phyloP scores from a whole-genome alignment of 169 alveolate species.

The Plasmodium malariae region DNA sequence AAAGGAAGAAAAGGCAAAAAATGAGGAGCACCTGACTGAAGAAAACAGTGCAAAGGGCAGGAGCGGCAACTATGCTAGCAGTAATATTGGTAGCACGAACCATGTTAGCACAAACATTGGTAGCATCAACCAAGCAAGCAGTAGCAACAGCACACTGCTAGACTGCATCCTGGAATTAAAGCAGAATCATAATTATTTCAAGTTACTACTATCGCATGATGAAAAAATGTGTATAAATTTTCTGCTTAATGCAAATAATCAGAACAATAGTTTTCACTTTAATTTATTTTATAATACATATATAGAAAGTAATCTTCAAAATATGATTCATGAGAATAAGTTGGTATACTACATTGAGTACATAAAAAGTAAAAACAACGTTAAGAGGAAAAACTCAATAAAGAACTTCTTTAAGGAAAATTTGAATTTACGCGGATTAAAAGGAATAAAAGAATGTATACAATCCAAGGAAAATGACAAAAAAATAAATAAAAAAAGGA shows the following conservation, averaged over 20 bases:
- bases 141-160: conserved; percentile 5
- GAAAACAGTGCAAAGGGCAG: too few species aligned
- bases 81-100: neutral
- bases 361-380: neutral
- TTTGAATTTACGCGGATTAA: neutral
- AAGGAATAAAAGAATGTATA: neutral
- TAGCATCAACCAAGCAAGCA: too few species aligned
- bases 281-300: conserved; percentile 35
- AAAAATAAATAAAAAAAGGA: neutral
- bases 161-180: conserved; percentile 29
- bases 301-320: conserved; percentile 18
- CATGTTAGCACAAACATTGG: neutral
- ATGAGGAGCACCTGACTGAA: too few species aligned
- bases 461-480: neutral
- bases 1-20: too few species aligned
- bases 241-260: neutral
- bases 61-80: too few species aligned
- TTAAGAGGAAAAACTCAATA: neutral
- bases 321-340: conserved; percentile 56
- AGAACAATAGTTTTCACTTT: conserved; percentile 29
- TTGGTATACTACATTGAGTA: conserved; percentile 49
- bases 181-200: conserved; percentile 10
- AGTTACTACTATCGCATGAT: conserved; percentile 22
- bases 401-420: neutral
- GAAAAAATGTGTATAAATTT: conserved; percentile 58